Percentiles rank a stretch among this genome's conserved stretches.
phyloP scores from a whole-genome alignment of 768 basidiomycete genomes.

The Leccinum sublutescens region DNA sequence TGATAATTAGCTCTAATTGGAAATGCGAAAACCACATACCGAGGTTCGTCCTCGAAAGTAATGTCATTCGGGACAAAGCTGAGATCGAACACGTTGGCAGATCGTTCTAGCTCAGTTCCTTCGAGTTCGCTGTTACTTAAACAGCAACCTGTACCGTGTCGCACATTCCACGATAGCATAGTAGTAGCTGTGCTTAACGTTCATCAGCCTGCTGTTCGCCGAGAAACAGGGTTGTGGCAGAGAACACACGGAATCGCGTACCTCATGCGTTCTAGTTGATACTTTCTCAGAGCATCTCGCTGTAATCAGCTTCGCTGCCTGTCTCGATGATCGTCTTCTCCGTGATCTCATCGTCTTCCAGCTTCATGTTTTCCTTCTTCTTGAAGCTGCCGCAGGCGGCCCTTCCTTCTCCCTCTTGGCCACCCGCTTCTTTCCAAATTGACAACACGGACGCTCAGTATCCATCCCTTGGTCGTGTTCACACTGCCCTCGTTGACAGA shows the following conservation, averaged over 20 bases:
- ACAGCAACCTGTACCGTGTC: conserved; percentile 73
- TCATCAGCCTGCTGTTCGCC: conserved; percentile 1
- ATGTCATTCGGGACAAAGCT: conserved; percentile 92
- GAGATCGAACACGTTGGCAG: conserved; percentile 93
- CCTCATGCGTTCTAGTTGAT: conserved; percentile 92
- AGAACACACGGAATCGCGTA: conserved; percentile 28
- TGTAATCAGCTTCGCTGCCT: conserved; percentile 65
- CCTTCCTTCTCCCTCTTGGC: conserved; percentile 86
- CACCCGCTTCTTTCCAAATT: conserved; percentile 89
- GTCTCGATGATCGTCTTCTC: conserved; percentile 62
- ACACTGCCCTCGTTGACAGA: conserved; percentile 12
- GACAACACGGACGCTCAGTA: conserved; percentile 71
- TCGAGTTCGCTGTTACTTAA: conserved; percentile 84
- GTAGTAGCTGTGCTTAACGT: conserved; percentile 65
- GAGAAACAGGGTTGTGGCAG: not conserved
- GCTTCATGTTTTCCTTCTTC: conserved; percentile 39
- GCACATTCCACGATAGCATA: conserved; percentile 88
- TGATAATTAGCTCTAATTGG: not conserved
- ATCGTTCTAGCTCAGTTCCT: conserved; percentile 84
- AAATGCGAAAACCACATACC: conserved; percentile 42
- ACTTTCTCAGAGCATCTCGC: conserved; percentile 83
- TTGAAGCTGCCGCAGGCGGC: conserved; percentile 80
- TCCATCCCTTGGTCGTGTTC: conserved; percentile 51
- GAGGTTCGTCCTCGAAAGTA: conserved; percentile 74
- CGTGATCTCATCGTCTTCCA: conserved; percentile 52